Evolutionary conservation across 805 yeast genomes (phyloP).

Genomic region (Metschnikowia cerradonensis): DNA sequence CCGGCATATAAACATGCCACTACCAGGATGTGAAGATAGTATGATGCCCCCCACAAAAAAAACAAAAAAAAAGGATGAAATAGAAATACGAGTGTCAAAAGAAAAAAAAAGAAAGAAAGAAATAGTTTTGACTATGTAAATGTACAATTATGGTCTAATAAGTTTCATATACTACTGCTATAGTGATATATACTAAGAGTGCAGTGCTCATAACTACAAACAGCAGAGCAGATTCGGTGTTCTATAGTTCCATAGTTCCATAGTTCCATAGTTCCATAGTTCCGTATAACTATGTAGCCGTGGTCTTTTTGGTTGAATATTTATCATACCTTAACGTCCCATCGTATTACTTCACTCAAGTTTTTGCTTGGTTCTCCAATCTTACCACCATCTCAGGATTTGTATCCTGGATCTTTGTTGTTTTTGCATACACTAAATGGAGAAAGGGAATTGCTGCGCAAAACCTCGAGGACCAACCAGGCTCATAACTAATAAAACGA

Average conservation of each 20-base stretch:
- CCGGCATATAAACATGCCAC: too few relatives aligned
- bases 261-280: too few relatives aligned
- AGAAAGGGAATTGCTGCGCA: constrained; percentile 59
- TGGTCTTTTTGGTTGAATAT: constrained; percentile 37
- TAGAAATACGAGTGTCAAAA: too few relatives aligned
- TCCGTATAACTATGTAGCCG: constrained; percentile 27
- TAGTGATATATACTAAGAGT: too few relatives aligned
- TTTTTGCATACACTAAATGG: constrained; percentile 55
- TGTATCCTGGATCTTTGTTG: constrained; percentile 55
- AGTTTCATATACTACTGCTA: too few relatives aligned
- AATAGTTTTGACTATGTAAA: too few relatives aligned
- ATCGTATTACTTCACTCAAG: constrained; percentile 48
- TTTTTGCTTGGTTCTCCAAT: constrained; percentile 63
- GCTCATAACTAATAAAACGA: too few relatives aligned
- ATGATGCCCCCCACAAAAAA: too few relatives aligned
- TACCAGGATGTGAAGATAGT: too few relatives aligned
- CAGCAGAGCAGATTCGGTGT: constrained; percentile 45
- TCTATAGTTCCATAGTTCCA: constrained; percentile 16
- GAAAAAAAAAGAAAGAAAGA: too few relatives aligned
- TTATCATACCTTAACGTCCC: constrained; percentile 50
- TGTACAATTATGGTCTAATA: too few relatives aligned
- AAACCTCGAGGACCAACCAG: constrained; percentile 38
- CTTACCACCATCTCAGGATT: constrained; percentile 66
- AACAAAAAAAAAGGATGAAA: too few relatives aligned
- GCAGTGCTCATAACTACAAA: neutral